Base-by-base conservation (phyloP, 192 early-diverging fungal species). In the Linnemannia elongata region DNA sequence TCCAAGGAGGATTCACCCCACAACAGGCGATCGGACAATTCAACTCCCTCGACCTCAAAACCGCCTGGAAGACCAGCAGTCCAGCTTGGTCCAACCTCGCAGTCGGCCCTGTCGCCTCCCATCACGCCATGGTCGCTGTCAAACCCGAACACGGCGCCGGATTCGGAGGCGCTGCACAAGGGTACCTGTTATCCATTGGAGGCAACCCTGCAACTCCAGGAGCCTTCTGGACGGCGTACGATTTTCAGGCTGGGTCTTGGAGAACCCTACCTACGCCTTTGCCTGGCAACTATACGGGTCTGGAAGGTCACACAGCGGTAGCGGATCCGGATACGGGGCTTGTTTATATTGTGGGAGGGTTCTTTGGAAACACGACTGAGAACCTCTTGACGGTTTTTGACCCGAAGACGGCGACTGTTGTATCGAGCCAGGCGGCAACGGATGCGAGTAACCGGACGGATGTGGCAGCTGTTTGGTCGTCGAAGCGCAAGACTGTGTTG, bases 341-440 rank as follows among this genome's bases (percentile, higher is more conserved):
- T 13, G 66, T 87, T 3, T 87, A 87, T 30, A 33, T 87, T 0
- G 41, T 87, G 68, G 84, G 84, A 68, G 84, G 84, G 15, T 80
- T 68, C 57, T 76, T 24, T 20, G 30, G 38, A 9, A 44, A 38
- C 4, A 71, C 66, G 35, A 73, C 75, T 1, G 69, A 77, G 71
- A 87, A 87, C 36, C 33, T 35, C 15, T 17, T 87, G 41, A 87
- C 73, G 45, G 60, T 81, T 3, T 74, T 78, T 57, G 71, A 87
- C 41, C 79, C 84, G 1, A 36, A 55, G 6, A 74, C 55, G 3
- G 30, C 47, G 27, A 74, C 70, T 0, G 24, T 81, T 55, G 41
- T 68, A 33, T 49, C 55, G 6, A 42, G 44, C n/a, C 54, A 73
- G 47, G 15, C 63, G 9, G 83, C 75, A 7, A 44, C 74, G 0